Evolutionary conservation across 176 grass and related monocot genomes (phyloP).

Genomic region (Cenchrus purpureus): DNA sequence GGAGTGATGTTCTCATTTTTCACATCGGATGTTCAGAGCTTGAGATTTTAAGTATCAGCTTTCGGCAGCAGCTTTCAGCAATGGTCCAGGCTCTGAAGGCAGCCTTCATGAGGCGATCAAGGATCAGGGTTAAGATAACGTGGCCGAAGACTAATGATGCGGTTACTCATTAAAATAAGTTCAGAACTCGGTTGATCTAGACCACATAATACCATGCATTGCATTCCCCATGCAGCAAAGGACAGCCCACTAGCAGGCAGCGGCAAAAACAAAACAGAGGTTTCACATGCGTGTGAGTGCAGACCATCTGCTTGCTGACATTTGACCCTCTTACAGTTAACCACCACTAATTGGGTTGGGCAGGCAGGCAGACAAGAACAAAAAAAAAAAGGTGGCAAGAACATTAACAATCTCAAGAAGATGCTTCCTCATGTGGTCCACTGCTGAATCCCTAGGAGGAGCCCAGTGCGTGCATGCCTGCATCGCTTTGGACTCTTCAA

Average conservation of each 20-base stretch:
- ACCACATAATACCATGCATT: not conserved
- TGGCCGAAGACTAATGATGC: not conserved
- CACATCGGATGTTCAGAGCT: not conserved
- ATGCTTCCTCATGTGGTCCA: constrained; percentile 51
- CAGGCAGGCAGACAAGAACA: constrained; percentile 14
- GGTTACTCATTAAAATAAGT: constrained; percentile 2
- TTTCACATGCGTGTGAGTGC: constrained; percentile 48
- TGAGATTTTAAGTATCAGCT: not conserved
- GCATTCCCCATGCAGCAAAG: constrained; percentile 47
- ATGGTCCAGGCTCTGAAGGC: constrained; percentile 25
- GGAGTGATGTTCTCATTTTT: not conserved
- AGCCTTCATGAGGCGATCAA: constrained; percentile 9
- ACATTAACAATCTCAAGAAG: constrained; percentile 43
- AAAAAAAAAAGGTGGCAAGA: not conserved
- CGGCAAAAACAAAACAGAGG: constrained; percentile 42
- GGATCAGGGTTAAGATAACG: not conserved
- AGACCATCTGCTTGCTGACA: constrained; percentile 29
- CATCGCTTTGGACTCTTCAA: constrained; percentile 55
- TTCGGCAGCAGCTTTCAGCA: not conserved
- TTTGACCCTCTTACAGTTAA: constrained; percentile 48
- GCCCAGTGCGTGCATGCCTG: constrained; percentile 24
- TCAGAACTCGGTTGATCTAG: constrained; percentile 4
- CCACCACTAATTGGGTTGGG: constrained; percentile 30
- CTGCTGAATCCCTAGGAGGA: constrained; percentile 49
- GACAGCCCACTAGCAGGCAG: constrained; percentile 41